Evolutionary conservation across 345 rosid species (phyloP).

Genomic region (Psidium friedrichsthalianum): DNA sequence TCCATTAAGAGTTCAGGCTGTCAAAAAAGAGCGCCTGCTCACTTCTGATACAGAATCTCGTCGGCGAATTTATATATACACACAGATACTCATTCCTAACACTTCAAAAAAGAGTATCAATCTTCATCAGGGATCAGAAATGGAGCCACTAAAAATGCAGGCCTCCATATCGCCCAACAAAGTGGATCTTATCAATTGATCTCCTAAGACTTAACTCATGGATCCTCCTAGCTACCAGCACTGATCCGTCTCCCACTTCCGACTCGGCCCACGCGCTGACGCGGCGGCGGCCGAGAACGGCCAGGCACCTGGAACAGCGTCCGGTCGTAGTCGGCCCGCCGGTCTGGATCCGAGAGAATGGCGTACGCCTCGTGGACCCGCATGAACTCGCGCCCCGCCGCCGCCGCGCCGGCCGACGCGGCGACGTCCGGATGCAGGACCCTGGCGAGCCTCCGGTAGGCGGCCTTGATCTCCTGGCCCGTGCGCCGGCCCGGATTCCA

Average conservation of each 20-base stretch:
- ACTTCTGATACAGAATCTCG: background rate
- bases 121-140: background rate
- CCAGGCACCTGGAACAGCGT: slow-evolving; percentile 14
- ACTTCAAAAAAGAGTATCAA: background rate
- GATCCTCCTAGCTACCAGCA: slow-evolving; percentile 34
- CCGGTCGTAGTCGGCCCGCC: slow-evolving; percentile 47
- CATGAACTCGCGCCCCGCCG: slow-evolving; percentile 34
- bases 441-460: slow-evolving; percentile 54
- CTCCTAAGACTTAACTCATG: background rate
- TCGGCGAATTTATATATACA: no score
- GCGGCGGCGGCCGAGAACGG: slow-evolving; percentile 6
- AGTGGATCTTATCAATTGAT: background rate
- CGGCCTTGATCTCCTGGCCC: slow-evolving; percentile 49
- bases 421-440: slow-evolving; percentile 57
- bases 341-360: slow-evolving; percentile 57
- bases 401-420: slow-evolving; percentile 1
- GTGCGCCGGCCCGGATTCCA: slow-evolving; percentile 46
- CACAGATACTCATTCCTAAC: background rate
- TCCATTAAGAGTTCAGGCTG: background rate
- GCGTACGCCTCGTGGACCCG: slow-evolving; percentile 50
- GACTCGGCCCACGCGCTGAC: slow-evolving; percentile 11
- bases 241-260: slow-evolving; percentile 70
- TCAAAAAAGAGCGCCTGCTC: background rate
- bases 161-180: background rate
- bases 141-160: background rate